phyloP scores from a whole-genome alignment of 2,329 filamentous ascomycete genomes.

The Phaeomoniella chlamydospora region DNA sequence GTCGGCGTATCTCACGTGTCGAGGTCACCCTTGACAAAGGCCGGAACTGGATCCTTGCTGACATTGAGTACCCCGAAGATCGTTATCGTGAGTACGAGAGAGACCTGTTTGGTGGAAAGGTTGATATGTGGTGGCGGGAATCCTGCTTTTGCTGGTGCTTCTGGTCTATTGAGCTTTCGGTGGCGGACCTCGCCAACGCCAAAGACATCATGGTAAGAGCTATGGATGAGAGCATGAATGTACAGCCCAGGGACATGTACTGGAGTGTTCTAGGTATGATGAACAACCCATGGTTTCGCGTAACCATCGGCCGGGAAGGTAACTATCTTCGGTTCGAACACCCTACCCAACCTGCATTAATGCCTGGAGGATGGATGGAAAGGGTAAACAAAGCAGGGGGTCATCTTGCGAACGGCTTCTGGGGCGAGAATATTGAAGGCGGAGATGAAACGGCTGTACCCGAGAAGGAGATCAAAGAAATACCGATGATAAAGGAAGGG shows the following conservation, averaged over 20 bases:
- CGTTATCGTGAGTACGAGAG: constrained; percentile 55
- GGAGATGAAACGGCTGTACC: constrained; percentile 28
- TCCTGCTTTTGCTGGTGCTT: constrained; percentile 85
- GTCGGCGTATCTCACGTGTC: constrained; percentile 66
- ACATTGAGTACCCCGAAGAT: constrained; percentile 74
- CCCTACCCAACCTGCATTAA: constrained; percentile 65
- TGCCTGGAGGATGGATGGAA: constrained; percentile 86
- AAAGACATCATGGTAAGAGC: constrained; percentile 67
- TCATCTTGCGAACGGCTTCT: constrained; percentile 65
- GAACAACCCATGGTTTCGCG: constrained; percentile 90
- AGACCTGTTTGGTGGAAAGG: constrained; percentile 55
- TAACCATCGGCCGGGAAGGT: constrained; percentile 58
- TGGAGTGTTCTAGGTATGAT: constrained; percentile 95
- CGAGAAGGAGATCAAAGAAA: constrained; percentile 44
- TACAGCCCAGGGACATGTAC: constrained; percentile 87
- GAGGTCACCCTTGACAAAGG: constrained; percentile 76
- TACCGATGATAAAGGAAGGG: constrained; percentile 62
- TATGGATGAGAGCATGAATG: constrained; percentile 81
- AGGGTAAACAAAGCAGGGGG: constrained; percentile 70
- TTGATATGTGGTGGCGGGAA: constrained; percentile 75
- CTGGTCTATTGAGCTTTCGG: constrained; percentile 59
- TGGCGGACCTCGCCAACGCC: constrained; percentile 46
- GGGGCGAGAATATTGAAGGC: constrained; percentile 58
- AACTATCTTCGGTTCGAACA: constrained; percentile 65
- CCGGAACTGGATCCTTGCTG: constrained; percentile 61